Percentiles rank a stretch among this genome's conserved stretches.
These are phyloP conservation scores for Trematosphaeria pertusa DNA, from an alignment of 2,329 filamentous ascomycete genomes.

Conservation along the genomic window DNA sequence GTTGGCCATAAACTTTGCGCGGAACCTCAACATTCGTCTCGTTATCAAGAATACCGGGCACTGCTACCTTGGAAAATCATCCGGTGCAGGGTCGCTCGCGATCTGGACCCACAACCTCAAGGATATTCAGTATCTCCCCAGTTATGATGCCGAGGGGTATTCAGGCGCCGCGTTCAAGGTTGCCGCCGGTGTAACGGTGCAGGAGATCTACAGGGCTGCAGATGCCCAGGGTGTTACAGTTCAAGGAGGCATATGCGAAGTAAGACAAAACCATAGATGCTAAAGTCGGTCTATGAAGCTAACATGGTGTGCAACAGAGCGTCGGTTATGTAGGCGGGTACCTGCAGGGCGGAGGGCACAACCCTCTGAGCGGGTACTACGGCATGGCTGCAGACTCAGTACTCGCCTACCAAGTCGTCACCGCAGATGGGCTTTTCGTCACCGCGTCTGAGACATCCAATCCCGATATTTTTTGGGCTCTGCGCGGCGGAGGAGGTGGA, in stretches of 20 bases:
- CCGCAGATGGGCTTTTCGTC: slow-evolving; percentile 27
- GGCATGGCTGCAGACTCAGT: slow-evolving; percentile 36
- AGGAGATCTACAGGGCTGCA: slow-evolving; percentile 28
- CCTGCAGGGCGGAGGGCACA: slow-evolving; percentile 56
- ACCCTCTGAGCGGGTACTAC: slow-evolving; percentile 56
- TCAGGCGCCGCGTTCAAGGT: slow-evolving; percentile 27
- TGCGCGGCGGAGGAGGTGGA: slow-evolving; percentile 35
- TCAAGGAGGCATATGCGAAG: slow-evolving; percentile 32
- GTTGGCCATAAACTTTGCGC: slow-evolving; percentile 30
- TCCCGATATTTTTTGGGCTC: slow-evolving; percentile 36
- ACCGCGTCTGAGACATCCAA: slow-evolving; percentile 23
- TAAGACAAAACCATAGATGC: no score
- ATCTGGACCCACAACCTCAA: slow-evolving; percentile 33
- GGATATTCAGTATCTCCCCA: slow-evolving; percentile 19
- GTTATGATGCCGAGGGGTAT: slow-evolving; percentile 20
- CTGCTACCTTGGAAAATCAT: slow-evolving; percentile 30
- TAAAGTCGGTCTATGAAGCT: no score
- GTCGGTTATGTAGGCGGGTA: slow-evolving; percentile 55
- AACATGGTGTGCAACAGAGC: no score
- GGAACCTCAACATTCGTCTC: slow-evolving; percentile 31
- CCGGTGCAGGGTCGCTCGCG: slow-evolving; percentile 19
- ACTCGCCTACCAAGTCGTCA: slow-evolving; percentile 29
- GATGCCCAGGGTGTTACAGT: slow-evolving; percentile 23
- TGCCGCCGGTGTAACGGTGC: slow-evolving; percentile 34
- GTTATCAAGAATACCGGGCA: slow-evolving; percentile 40